Evolutionary conservation across 2,329 filamentous ascomycete species (phyloP), one percentile per base, ranked within the genome.

Genomic region (Shiraia bambusicola): DNA sequence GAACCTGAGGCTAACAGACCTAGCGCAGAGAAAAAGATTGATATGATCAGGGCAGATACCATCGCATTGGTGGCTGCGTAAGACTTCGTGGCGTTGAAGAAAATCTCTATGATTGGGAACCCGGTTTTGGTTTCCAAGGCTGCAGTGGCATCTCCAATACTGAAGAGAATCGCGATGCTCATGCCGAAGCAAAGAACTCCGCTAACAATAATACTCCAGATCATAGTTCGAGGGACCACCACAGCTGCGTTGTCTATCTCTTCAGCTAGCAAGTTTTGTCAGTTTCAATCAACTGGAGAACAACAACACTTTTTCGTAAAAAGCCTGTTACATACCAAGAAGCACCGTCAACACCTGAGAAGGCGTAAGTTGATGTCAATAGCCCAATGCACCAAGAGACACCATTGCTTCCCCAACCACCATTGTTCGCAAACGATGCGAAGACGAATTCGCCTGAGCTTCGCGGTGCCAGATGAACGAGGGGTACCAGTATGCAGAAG

Each of bases 401-500:
- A n/a, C n/a, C n/a, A n/a, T n/a, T n/a, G n/a, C n/a, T n/a, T n/a
- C n/a, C n/a, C n/a, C n/a, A n/a, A n/a, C n/a, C n/a, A n/a, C n/a
- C n/a, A n/a, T n/a, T n/a, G n/a, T n/a, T n/a, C n/a, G n/a, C n/a
- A n/a, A n/a, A n/a, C n/a, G n/a, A n/a, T n/a, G n/a, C n/a, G n/a
- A n/a, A n/a, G n/a, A n/a, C n/a, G n/a, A n/a, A n/a, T n/a, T 22
- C 4, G 8, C 19, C 19, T 22, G 19, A 8, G 4, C 8, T 62
- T 15, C 67, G 63, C 0, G 72, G 69, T 0, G 71, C 69, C 39
- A 74, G 61, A 1, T 70, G 65, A 45, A 70, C 65, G 3, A 78
- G 56, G 0, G 72, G 66, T 10, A 77, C 72, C 12, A 79, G 53
- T 37, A 77, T 71, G 3, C 69, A 74, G 42, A 78, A 73, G 49